Evolutionary conservation across 2,329 filamentous ascomycete genomes (phyloP), one percentile per base, ranked within the genome.

Genomic region (Diaporthe nobilis): DNA sequence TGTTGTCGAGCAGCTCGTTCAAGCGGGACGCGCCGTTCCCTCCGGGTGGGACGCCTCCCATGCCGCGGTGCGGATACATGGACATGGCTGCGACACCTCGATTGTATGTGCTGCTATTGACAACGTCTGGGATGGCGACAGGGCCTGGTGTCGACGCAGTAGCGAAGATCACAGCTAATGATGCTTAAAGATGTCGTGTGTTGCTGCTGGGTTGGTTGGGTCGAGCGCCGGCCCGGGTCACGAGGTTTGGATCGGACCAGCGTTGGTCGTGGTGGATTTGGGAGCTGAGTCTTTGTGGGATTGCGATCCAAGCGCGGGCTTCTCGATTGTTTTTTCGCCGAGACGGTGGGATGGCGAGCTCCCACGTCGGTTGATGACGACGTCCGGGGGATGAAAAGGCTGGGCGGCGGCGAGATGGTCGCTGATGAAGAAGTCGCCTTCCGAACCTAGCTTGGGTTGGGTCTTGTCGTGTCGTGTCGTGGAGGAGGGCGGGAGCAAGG

Each of bases 21-120:
- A 98, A 89, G 80, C 97, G 95, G 80, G 87, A 90, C 70, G 85
- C 85, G 79, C 80, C 80, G 76, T 87, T 89, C 77, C 83, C 84
- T 37, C 86, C 81, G 79, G 83, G 87, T 86, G 94, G 93, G 79
- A 92, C 92, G 79, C 88, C 90, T 79, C 92, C 93, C 90, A 97
- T 94, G 84, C 93, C 94, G 83, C 95, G 95, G 88, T 97, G 95
- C 81, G 94, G 94, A 86, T 98, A 98, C 95, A 98, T 98, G 74
- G 91, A 92, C 90, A 92, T 92, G 68, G 72, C 80, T 78, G 71
- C 77, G 55, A 72, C 47, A 60, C 39, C 37, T 57, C 15, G n/a
- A 20, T 31, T 22, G 49, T 51, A 31, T 42, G 34, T 37, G 65
- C 55, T 47, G 34, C 51, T 63, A 55, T 71, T 53, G 39, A 70